Base-by-base conservation (phyloP, 306 rosid genomes). In the Acacia confusa region DNA sequence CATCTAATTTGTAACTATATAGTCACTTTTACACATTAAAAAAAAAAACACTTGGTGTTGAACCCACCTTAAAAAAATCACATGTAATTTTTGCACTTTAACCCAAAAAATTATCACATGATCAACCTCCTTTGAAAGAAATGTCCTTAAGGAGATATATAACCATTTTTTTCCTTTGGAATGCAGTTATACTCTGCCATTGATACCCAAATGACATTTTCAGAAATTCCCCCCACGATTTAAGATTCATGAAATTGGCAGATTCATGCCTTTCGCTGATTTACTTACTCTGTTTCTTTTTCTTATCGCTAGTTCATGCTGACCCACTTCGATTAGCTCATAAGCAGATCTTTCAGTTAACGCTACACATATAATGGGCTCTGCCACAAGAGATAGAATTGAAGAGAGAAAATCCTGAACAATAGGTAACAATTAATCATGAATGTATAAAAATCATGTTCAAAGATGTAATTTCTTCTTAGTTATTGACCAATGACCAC, bases 401-500 rank as follows among this genome's bases (percentile, higher is more conserved):
- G 28, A 60, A 60, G 34, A 27, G 25, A 27, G 36, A 20, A 55
- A 14, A 61, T 27, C 1, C 2, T 25, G 13, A 3, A 9, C 20
- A 9, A 9, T 57, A 19, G n/a, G 13, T n/a, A 55, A n/a, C 27
- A 22, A 9, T 58, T 40, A 4, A 20, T 67, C 10, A 9, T 58
- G 38, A 4, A 20, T 67, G 73, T 6, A 68, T 68, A 68, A 68
- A 68, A 68, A n/a, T 10, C 40, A 70, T 52, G 13, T 70, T 43
- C 34, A 9, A 70, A 70, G 9, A 43, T 17, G 13, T 48, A 50
- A 38, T 70, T 76, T 79, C 74, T 19, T n/a, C 7, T 8, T 48
- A 48, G 65, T n/a, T 70, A 70, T 55, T 61, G 76, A 80, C 16
- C 38, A 80, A 9, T 25, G n/a, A 36, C 34, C 61, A 68, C 60